Base-by-base conservation (phyloP, 192 early-diverging fungal genomes). In the Gonapodya prolifera region DNA sequence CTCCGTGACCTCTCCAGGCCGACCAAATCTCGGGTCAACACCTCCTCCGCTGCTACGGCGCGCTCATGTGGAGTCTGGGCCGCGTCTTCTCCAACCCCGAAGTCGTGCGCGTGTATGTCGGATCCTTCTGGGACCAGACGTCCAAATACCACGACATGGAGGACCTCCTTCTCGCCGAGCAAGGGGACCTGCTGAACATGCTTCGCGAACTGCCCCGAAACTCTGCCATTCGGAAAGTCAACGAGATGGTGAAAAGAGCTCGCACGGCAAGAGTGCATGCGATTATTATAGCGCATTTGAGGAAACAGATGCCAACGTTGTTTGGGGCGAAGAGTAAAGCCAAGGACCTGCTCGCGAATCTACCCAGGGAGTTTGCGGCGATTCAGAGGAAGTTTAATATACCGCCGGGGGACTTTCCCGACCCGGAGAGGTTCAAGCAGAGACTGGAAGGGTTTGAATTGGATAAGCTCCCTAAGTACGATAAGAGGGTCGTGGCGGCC, bases 51-150 rank as follows among this genome's bases (percentile, higher is more conserved):
- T 85, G 86, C 0, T 94, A 95, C 81, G 94, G 94, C 73, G 93
- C 94, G 0, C 83, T 96, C 82, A 96, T 96, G 94, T 96, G 92
- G 93, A 91, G 92, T 29, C 85, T 96, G 16, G 94, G 94, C 30
- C 93, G 91, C 81, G 93, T 95, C 1, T 86, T 96, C 28, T 87
- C 90, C 69, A 95, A 92, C 0, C 94, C 94, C 13, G 94, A 96
- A 81, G 94, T 96, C 70, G 89, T 90, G 82, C 85, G 93, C 1
- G 94, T 96, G 28, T 95, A 91, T 78, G 79, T 91, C 61, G 88
- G 91, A n/a, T 92, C 90, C 17, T 94, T 94, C 80, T 94, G 94
- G 94, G 83, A 86, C 0, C 82, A 90, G 31, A 91, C 91, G 23
- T 88, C 91, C 18, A 84, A 85, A 70, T 89, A 89, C 82, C 86